Conservation (phyloP, 371 early-diverging fungal genomes). For the Mortierella sp. region DNA sequence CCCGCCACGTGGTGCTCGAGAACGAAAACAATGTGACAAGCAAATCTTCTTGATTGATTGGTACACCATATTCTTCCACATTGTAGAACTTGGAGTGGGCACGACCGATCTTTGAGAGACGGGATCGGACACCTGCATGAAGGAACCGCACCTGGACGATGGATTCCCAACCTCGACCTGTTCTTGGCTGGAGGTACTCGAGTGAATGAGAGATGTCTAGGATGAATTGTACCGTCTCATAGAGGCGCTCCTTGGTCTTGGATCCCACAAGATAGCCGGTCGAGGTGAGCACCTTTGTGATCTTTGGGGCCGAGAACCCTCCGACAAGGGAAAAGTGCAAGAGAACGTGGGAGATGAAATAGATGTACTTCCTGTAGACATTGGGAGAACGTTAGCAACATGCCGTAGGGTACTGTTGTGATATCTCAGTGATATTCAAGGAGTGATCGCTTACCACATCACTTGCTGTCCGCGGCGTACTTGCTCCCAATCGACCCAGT, state of each 20-base stretch:
- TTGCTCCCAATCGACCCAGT: constrained; percentile 40
- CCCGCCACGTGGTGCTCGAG: constrained; percentile 25
- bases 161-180: constrained; percentile 35
- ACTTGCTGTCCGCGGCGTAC: constrained; percentile 23
- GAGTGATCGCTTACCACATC: constrained; percentile 12
- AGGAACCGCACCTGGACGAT: constrained; percentile 33
- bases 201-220: constrained; percentile 20
- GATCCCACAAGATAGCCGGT: constrained; percentile 32
- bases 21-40: constrained; percentile 29
- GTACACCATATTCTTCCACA: constrained; percentile 30
- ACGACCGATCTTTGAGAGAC: constrained; percentile 14
- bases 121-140: constrained; percentile 29
- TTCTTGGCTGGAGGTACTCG: constrained; percentile 18
- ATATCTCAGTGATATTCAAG: too few relatives aligned
- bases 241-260: constrained; percentile 20
- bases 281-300: constrained; percentile 36
- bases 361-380: constrained; percentile 15
- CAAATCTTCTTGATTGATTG: constrained; percentile 51
- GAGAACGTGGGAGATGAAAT: constrained; percentile 15
- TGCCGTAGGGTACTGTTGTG: too few relatives aligned
- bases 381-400: too few relatives aligned
- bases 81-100: constrained; percentile 31
- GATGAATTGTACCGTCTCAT: constrained; percentile 29
- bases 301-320: constrained; percentile 27
- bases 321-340: constrained; percentile 26